phyloP scores from a whole-genome alignment of 495 filamentous ascomycete species.

The Bathelium albidoporum region DNA sequence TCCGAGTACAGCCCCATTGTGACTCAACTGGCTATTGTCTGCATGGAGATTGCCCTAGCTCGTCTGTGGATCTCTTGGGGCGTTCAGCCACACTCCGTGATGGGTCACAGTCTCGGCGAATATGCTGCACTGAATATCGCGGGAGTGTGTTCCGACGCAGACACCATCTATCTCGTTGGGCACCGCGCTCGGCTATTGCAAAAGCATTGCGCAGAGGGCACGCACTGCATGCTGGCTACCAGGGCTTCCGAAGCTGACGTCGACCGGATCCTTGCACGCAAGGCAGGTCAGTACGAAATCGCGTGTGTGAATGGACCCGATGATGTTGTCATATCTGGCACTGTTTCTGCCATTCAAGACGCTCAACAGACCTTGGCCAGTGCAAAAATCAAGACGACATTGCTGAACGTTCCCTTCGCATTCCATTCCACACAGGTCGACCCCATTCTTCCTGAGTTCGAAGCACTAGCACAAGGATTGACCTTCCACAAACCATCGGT shows the following conservation, averaged over 20 bases:
- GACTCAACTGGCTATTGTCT: conserved; percentile 27
- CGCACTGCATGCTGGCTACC: conserved; percentile 28
- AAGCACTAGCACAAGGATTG: conserved; percentile 44
- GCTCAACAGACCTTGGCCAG: conserved; percentile 9
- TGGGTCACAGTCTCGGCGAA: conserved; percentile 28
- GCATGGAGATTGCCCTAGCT: conserved; percentile 30
- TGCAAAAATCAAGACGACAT: conserved; percentile 27
- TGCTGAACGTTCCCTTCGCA: conserved; percentile 63
- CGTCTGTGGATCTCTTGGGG: conserved; percentile 28
- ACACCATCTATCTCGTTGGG: conserved; percentile 19
- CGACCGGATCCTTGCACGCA: background rate
- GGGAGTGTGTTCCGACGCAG: conserved; percentile 14
- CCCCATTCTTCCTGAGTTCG: conserved; percentile 58
- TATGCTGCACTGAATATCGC: conserved; percentile 22
- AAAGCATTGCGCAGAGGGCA: conserved; percentile 8
- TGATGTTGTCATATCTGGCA: conserved; percentile 28
- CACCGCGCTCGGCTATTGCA: conserved; percentile 14
- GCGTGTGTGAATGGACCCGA: conserved; percentile 31
- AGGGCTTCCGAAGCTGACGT: conserved; percentile 4
- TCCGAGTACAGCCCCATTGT: background rate
- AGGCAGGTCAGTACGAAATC: conserved; percentile 20
- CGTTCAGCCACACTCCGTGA: conserved; percentile 23
- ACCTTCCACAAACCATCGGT: conserved; percentile 49
- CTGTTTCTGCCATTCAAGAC: conserved; percentile 14
- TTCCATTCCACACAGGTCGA: conserved; percentile 78